These are phyloP conservation scores for Hymenoscyphus albidus DNA, from an alignment of 2,329 filamentous ascomycete species.

Conservation along the genomic window DNA sequence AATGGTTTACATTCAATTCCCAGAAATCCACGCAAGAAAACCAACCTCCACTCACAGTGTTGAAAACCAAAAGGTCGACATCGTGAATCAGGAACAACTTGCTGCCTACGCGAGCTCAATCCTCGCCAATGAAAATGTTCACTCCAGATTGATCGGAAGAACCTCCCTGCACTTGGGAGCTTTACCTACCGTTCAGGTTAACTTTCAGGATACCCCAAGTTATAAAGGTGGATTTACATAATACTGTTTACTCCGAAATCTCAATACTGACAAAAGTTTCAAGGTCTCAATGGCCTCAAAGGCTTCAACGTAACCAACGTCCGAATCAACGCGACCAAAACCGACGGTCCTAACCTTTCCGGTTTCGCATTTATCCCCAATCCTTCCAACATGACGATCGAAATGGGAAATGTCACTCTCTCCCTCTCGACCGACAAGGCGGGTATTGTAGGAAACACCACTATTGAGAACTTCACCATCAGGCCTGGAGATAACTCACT, in stretches of 20 bases:
- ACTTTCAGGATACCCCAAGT: conserved; percentile 54
- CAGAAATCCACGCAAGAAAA: conserved; percentile 31
- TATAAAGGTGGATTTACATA: conserved; percentile 46
- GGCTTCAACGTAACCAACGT: conserved; percentile 49
- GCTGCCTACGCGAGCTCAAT: conserved; percentile 46
- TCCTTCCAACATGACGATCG: conserved; percentile 53
- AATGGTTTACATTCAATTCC: conserved; percentile 31
- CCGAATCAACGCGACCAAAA: conserved; percentile 39
- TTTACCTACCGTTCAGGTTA: conserved; percentile 46
- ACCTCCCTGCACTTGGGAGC: conserved; percentile 48
- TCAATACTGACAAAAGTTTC: conserved; percentile 7
- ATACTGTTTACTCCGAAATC: too few relatives aligned
- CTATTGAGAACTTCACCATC: conserved; percentile 48
- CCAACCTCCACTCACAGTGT: conserved; percentile 40
- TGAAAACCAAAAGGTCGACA: conserved; percentile 42
- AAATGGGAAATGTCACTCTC: conserved; percentile 56
- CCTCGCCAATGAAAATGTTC: conserved; percentile 46
- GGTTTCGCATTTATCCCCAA: conserved; percentile 56
- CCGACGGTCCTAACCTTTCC: conserved; percentile 47
- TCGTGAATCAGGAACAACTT: conserved; percentile 45
- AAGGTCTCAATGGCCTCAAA: conserved; percentile 54
- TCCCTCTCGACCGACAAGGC: conserved; percentile 41
- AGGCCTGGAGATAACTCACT: conserved; percentile 51
- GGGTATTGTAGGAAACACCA: conserved; percentile 45
- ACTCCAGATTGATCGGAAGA: conserved; percentile 47